These are phyloP conservation scores for Picea glauca DNA, from an alignment of 75 land plant species.

Conservation along the genomic window DNA sequence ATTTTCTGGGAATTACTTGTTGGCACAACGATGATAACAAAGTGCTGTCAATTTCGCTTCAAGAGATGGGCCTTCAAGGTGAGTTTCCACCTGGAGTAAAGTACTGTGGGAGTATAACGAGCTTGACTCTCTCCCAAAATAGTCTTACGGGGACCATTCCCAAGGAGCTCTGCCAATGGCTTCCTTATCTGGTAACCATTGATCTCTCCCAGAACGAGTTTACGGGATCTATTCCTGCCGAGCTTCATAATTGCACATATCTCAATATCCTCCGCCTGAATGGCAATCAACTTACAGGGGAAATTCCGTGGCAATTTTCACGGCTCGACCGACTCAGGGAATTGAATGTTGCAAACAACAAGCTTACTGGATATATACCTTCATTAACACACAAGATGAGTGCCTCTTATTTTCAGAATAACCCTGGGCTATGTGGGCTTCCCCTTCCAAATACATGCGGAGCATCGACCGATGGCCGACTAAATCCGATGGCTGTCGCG, in stretches of 20 bases:
- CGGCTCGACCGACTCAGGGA: conserved; percentile 42
- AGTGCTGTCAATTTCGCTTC: too few species aligned
- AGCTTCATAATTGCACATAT: conserved; percentile 33
- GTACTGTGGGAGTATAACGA: conserved; percentile 53
- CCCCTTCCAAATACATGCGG: too few species aligned
- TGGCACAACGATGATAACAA: too few species aligned
- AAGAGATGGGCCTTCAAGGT: too few species aligned
- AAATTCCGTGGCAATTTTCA: conserved; percentile 48
- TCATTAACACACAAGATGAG: neutral
- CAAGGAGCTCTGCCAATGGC: conserved; percentile 34
- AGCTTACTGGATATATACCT: conserved; percentile 57
- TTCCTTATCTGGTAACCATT: conserved; percentile 42
- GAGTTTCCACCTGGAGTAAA: conserved; percentile 53
- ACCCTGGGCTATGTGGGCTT: neutral
- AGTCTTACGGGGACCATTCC: conserved; percentile 50
- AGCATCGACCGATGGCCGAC: neutral
- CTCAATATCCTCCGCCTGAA: conserved; percentile 55
- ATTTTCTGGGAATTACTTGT: too few species aligned
- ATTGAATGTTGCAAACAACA: conserved; percentile 51
- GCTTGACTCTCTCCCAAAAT: conserved; percentile 72
- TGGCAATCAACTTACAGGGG: conserved; percentile 52
- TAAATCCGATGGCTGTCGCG: neutral
- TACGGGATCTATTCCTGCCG: conserved; percentile 51
- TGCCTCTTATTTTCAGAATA: neutral
- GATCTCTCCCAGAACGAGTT: conserved; percentile 71